Conservation (phyloP, 176 grass and related monocot species). For the Cocos nucifera region DNA sequence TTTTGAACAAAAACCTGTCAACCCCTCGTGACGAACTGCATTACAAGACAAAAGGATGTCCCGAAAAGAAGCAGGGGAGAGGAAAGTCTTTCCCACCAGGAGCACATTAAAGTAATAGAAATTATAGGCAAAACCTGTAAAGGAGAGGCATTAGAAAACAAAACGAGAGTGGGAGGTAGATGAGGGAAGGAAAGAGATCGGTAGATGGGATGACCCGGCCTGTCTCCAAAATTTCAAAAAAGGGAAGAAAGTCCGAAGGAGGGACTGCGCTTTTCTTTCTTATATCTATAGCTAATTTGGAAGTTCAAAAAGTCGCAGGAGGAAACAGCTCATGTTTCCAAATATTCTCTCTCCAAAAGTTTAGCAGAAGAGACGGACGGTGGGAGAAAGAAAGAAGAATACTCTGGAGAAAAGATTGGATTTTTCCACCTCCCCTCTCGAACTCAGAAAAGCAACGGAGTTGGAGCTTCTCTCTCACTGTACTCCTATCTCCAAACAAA, state of each 20-base stretch:
- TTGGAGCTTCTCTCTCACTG: no score
- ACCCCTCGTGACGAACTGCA: conserved; percentile 28
- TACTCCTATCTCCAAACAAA: no score
- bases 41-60: conserved; percentile 38
- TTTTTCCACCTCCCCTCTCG: no score
- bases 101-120: neutral
- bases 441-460: no score
- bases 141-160: conserved; percentile 3
- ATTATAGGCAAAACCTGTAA: neutral
- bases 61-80: conserved; percentile 7
- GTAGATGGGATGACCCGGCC: neutral
- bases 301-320: conserved; percentile 11
- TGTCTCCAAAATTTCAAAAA: no score
- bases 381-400: conserved; percentile 5
- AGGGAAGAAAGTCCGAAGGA: no score
- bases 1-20: conserved; percentile 5
- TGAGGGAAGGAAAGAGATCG: conserved; percentile 8
- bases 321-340: conserved; percentile 26
- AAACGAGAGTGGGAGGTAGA: conserved; percentile 5
- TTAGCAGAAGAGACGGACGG: conserved; percentile 24
- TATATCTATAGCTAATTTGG: no score
- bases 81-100: neutral
- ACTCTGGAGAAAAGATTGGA: no score
- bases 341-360: conserved; percentile 25
- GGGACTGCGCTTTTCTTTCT: no score